Base-by-base conservation (phyloP, 2,329 filamentous ascomycete genomes). In the Ascochyta fabae region DNA sequence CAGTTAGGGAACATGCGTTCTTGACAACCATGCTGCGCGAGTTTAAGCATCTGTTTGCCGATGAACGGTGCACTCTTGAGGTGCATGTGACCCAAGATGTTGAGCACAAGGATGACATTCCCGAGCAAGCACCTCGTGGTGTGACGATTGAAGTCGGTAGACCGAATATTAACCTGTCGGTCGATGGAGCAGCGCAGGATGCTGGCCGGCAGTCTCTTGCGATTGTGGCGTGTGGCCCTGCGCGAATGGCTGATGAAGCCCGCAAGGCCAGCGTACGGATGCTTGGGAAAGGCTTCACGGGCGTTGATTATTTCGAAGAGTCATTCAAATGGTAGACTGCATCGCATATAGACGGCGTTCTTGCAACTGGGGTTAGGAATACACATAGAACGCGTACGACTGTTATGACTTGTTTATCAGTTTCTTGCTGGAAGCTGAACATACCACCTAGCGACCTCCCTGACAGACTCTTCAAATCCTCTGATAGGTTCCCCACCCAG, bases 291-390 rank as follows among this genome's bases (percentile, higher is more conserved):
- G 70, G 71, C 0, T 59, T 60, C 53, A 46, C 53, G 2, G 62
- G 69, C 0, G 65, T 81, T 9, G 74, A 77, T 45, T 81, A 81
- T 61, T 75, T 80, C 35, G 80, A 82, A 58, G 80, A 82, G 59
- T 77, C 75, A 12, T 82, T 81, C 58, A 75, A 76, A 56, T 80
- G 84, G 74, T 72, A 60, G 53, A 19, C 15, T 4, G 3, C 1
- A 19, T n/a, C 13, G 41, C 53, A 55, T 42, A 42, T 36, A 38
- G 6, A 46, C 12, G 42, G 41, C 19, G 47, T 55, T 35, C 35
- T 15, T 3, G 23, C 16, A 23, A 6, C 12, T 31, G n/a, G 38
- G 24, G 8, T 19, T 22, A 12, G 31, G 6, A 13, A 31, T 12
- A 27, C n/a, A 35, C 22, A 15, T 41, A 55, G 46, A 46, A 22